Conservation (phyloP, 768 basidiomycete genomes). For the Lentinula guzmanii region DNA sequence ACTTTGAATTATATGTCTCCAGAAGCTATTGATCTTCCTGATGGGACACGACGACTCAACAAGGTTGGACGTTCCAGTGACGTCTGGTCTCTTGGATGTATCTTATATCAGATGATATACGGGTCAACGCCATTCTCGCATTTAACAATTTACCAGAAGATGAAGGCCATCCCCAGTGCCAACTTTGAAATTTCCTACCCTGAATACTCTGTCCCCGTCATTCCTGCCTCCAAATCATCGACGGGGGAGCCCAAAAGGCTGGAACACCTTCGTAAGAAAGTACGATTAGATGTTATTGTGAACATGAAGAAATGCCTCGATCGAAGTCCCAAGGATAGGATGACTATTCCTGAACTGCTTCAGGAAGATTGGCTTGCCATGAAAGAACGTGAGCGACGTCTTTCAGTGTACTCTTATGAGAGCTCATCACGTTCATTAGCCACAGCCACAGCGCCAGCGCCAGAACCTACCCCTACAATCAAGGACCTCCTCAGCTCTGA, state of each 20-base stretch:
- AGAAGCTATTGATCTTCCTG: conserved; percentile 87
- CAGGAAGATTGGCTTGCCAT: conserved; percentile 74
- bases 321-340: conserved; percentile 75
- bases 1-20: conserved; percentile 99
- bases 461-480: conserved; percentile 16
- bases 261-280: conserved; percentile 65
- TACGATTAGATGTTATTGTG: conserved; percentile 70
- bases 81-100: conserved; percentile 97
- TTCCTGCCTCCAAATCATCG: conserved; percentile 34
- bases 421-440: not conserved
- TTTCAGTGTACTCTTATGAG: not conserved
- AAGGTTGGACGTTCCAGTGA: conserved; percentile 96
- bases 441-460: conserved; percentile 20
- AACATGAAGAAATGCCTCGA: conserved; percentile 79
- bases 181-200: conserved; percentile 79
- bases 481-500: conserved; percentile 33
- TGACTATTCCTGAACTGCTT: conserved; percentile 83
- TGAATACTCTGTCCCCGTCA: conserved; percentile 51
- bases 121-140: conserved; percentile 90
- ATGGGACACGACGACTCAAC: conserved; percentile 72
- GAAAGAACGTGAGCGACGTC: conserved; percentile 42
- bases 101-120: conserved; percentile 98
- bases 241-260: conserved; percentile 40
- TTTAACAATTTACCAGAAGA: conserved; percentile 79
- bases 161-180: conserved; percentile 87